Conservation (phyloP, 2,329 filamentous ascomycete species). For the Xylaria sp. region DNA sequence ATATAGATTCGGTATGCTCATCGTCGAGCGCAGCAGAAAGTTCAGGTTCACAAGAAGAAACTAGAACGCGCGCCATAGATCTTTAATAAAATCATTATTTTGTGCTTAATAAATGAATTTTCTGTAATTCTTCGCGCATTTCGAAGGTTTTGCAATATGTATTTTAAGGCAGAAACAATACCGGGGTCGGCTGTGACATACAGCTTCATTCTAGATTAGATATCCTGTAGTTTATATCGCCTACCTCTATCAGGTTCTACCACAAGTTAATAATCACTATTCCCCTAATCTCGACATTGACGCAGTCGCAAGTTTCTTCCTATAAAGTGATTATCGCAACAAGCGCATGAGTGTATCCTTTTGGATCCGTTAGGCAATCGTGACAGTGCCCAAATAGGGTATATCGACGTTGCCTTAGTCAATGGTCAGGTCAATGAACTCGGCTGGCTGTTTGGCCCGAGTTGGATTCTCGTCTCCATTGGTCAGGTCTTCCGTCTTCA, state of each 20-base stretch:
- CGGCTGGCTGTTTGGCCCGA: slow-evolving; percentile 28
- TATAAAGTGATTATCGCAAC: background rate
- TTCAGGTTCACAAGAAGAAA: background rate
- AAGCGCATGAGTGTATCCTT: background rate
- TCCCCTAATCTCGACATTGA: background rate
- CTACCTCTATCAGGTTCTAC: no score
- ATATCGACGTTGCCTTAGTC: slow-evolving; percentile 25
- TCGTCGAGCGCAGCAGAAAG: no score
- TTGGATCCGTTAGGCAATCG: background rate
- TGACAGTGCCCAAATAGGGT: background rate
- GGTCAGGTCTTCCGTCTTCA: slow-evolving; percentile 42
- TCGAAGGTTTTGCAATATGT: background rate
- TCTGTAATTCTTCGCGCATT: background rate
- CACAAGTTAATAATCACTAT: background rate
- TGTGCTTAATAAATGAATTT: background rate
- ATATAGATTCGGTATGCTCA: no score
- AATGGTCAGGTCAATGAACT: slow-evolving; percentile 41
- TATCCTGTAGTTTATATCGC: no score
- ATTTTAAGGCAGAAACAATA: background rate
- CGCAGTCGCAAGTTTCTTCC: background rate
- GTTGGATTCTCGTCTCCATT: slow-evolving; percentile 19
- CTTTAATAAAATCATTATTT: background rate
- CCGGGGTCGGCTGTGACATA: background rate
- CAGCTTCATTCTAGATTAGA: background rate
- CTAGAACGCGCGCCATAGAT: background rate